Evolutionary conservation across 2,329 filamentous ascomycete species (phyloP), one percentile per base, ranked within the genome.

Genomic region (Phaeoacremonium minimum): DNA sequence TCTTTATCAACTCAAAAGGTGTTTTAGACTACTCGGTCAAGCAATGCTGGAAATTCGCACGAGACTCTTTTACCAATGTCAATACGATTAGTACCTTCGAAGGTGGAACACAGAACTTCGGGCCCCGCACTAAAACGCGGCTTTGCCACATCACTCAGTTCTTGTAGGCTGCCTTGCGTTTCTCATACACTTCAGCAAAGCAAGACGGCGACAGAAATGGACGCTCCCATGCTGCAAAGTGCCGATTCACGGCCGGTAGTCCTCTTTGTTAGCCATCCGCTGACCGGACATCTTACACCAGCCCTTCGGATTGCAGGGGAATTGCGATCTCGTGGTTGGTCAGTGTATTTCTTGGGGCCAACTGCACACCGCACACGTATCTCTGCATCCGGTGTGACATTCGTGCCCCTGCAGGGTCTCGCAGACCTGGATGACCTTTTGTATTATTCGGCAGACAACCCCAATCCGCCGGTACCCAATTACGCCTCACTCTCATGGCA

Each of bases 211-310:
- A n/a, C n/a, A n/a, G n/a, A n/a, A n/a, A n/a, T n/a, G n/a, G n/a
- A n/a, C n/a, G n/a, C n/a, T n/a, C n/a, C n/a, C n/a, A n/a, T n/a
- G n/a, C n/a, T n/a, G n/a, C n/a, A n/a, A n/a, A n/a, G n/a, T n/a
- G n/a, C n/a, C 22, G 22, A 26, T n/a, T n/a, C 9, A 9, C 22
- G 22, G 9, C 22, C 22, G n/a, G 9, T 26, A 9, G 9, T 64
- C 34, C 49, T 64, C 14, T 54, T 64, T 36, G 45, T 55, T 28
- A 55, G 55, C 37, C 58, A 64, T 36, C 47, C 56, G 2, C 47
- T 64, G 17, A 58, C 57, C 7, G 62, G 62, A 7, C 62, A 65
- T 39, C 42, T 65, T 15, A 53, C 54, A 1, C 62, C 61, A 1
- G 44, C 60, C 28, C 37, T 60, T 28, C 55, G 58, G 29, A 54